Evolutionary conservation across 768 basidiomycete species (phyloP), one percentile per base, ranked within the genome.

Genomic region (Mycena kentingensis): DNA sequence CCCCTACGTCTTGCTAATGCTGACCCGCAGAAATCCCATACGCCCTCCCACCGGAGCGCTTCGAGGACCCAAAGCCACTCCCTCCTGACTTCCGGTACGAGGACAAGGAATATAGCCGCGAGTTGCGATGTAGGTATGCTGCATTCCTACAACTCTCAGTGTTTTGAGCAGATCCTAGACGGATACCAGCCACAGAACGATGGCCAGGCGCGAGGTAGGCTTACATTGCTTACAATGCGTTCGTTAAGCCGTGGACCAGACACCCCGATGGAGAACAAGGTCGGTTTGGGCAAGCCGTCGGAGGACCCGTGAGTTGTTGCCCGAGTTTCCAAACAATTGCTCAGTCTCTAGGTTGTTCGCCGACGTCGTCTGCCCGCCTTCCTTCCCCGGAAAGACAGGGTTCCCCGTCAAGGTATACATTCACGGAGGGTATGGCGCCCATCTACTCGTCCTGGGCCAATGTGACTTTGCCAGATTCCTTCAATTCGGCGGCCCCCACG

Each of bases 401-500:
- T 81, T 85, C 54, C 83, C 87, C 1, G 87, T 90, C 48, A 85
- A 78, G 52, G 77, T 90, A 3, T 90, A 88, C 68, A 83, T 90
- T 26, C 88, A 91, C 51, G 88, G 88, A 65, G 87, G 87, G 85
- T 86, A 63, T 16, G 72, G 4, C 39, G n/a, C 16, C 26, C 8
- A 24, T 7, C 46, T 37, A 12, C 32, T 39, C 25, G 8, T 27
- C 39, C 31, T 25, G 34, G 32, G 28, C 32, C 27, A 13, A 43
- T n/a, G n/a, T n/a, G n/a, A 25, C 46, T 49, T 41, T 37, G 22
- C 28, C 41, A 90, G 88, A 11, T 89, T 88, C 62, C 77, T 91
- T 16, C 88, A 90, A 62, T 89, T 87, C 53, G 88, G 88, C 1
- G 88, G 87, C 3, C 88, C 88, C 0, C 88, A 89, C 52, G 71